A percentile compares a stretch with the other conserved stretches of the same genome.
phyloP scores from a whole-genome alignment of 305 asterid genomes.

The Fraxinus angustifolia region DNA sequence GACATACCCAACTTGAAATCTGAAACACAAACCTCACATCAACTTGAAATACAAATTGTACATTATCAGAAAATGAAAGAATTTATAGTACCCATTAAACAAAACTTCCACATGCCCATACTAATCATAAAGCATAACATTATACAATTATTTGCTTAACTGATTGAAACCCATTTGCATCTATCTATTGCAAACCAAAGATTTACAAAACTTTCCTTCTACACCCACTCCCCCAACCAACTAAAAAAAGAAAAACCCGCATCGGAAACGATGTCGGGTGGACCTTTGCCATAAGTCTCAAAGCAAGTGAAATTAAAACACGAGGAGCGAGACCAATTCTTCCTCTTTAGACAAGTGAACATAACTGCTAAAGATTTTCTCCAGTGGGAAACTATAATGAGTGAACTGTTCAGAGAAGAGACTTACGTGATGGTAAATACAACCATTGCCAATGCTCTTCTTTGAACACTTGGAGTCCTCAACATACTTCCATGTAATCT shows the following conservation, averaged over 20 bases:
- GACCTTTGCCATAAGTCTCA: not conserved
- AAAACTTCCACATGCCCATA: not conserved
- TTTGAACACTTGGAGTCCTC: not conserved
- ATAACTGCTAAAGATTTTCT: not conserved
- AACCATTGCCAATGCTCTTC: slow-evolving; percentile 11
- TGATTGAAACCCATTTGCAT: not conserved
- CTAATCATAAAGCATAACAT: not conserved
- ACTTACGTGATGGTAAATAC: not conserved
- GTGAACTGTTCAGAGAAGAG: not conserved
- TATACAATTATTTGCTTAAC: not conserved
- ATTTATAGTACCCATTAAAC: not conserved
- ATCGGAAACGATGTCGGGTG: not conserved
- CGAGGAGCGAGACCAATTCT: not conserved
- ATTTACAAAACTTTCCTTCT: not conserved
- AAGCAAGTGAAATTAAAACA: not conserved
- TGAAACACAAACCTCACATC: not conserved
- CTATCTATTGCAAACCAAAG: not conserved
- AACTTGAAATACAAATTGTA: not conserved
- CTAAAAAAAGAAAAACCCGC: not conserved
- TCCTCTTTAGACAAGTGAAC: not conserved
- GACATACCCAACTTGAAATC: not conserved
- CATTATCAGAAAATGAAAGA: not conserved
- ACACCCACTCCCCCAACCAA: not conserved
- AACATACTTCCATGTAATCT: not conserved
- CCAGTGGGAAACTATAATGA: not conserved